Evolutionary conservation across 1,284 basidiomycete species (phyloP).

Genomic region (Ustilago vetiveriae): DNA sequence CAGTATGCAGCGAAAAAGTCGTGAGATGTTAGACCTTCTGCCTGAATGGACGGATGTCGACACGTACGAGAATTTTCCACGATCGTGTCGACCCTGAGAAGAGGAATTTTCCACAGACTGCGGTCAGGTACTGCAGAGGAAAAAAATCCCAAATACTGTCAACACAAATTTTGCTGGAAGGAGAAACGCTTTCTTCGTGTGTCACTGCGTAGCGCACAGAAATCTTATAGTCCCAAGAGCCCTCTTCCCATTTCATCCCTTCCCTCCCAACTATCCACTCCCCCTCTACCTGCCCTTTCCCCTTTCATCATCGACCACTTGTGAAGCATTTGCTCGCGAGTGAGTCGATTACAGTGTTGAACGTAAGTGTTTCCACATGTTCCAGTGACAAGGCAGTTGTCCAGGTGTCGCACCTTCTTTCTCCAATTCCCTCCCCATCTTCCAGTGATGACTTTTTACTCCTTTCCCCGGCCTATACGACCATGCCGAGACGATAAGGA

Average conservation of each 20-base stretch:
- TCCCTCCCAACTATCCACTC: background rate
- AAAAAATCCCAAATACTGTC: too few species aligned
- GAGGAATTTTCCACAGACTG: constrained; percentile 1
- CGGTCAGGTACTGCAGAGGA: background rate
- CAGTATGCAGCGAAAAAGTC: background rate
- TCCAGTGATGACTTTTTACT: constrained; percentile 57
- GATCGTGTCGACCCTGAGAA: background rate
- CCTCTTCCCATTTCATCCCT: too few species aligned
- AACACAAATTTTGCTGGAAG: too few species aligned
- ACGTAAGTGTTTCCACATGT: constrained; percentile 23
- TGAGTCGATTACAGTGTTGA: constrained; percentile 31
- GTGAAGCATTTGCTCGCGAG: constrained; percentile 17
- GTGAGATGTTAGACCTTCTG: background rate
- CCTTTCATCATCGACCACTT: constrained; percentile 31
- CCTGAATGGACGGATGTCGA: too few species aligned
- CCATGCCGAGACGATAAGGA: constrained; percentile 68
- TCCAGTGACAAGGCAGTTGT: background rate
- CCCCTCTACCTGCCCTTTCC: background rate
- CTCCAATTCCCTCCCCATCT: constrained; percentile 3
- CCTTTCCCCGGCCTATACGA: constrained; percentile 68
- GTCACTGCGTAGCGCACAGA: too few species aligned
- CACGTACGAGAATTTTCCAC: constrained; percentile 2
- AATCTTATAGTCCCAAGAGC: constrained; percentile 17
- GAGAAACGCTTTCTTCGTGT: too few species aligned
- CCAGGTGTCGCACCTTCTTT: constrained; percentile 3